A percentile compares a stretch with the other conserved stretches of the same genome.
Conservation (phyloP, 306 rosid genomes). For the Oxytropis ochrocephala region DNA sequence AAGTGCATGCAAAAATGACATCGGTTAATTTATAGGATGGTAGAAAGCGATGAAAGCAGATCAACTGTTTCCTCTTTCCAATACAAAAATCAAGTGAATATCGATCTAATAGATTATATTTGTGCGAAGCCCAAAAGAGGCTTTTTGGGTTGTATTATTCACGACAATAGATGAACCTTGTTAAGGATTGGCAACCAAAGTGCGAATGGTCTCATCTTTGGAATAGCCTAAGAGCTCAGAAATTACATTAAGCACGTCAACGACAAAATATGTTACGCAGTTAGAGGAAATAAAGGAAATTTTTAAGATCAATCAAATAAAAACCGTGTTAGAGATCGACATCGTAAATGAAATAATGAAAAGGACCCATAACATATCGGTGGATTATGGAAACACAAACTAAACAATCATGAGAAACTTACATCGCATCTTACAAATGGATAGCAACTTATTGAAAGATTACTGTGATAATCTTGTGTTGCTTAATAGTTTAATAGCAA, state of each 20-base stretch:
- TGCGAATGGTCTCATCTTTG: slow-evolving; percentile 60
- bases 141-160: slow-evolving; percentile 7
- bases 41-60: no score
- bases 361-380: background rate
- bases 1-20: slow-evolving; percentile 5
- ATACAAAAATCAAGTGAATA: background rate
- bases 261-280: slow-evolving; percentile 78
- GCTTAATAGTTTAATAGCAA: no score
- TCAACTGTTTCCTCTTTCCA: background rate
- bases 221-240: slow-evolving; percentile 68
- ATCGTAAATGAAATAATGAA: background rate
- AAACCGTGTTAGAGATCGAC: background rate
- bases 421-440: slow-evolving; percentile 86
- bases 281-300: background rate
- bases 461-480: slow-evolving; percentile 58
- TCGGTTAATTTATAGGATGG: no score
- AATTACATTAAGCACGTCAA: slow-evolving; percentile 68
- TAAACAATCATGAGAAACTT: slow-evolving; percentile 40
- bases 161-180: slow-evolving; percentile 79
- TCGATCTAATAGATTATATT: background rate
- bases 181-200: slow-evolving; percentile 85
- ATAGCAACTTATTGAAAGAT: slow-evolving; percentile 75
- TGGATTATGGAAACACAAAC: background rate
- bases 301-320: background rate
- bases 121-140: background rate